Base-by-base conservation (phyloP, 306 rosid genomes). In the Styphnolobium japonicum region DNA sequence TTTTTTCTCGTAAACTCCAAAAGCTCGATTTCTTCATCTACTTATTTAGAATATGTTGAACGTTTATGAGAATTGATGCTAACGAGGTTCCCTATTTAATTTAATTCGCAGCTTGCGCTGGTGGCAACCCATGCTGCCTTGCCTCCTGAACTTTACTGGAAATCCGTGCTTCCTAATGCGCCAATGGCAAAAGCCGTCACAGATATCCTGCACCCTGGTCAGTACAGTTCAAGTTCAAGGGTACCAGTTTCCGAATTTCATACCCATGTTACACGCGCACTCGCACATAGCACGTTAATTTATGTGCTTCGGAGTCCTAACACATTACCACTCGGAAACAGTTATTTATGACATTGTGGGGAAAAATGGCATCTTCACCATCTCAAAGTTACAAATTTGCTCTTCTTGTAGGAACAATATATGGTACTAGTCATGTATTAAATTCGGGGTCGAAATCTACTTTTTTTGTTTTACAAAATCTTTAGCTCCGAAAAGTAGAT, bases 141-240 rank as follows among this genome's bases (percentile, higher is more conserved):
- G 67, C 72, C 91, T 14, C 91, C 94, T 15, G 87, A 92, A 72
- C 77, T 89, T 10, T 92, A 94, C 73, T 92, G 94, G 97, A 80
- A 80, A 1, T 88, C 93, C 0, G 76, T 63, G 71, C 86, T 94
- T 77, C 94, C 96, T 6, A 89, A 68, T 73, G 85, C 97, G 4
- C 83, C 81, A 4, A 89, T 94, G 68, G 94, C 98, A 11, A 87
- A 88, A 75, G 76, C 93, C 3, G 72, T 94, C 69, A 49, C 61
- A 5, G 83, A 85, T 80, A 84, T 80, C 43, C 86, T 94, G 1
- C 43, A 48, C 9, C 75, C 85, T 0, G 92, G 96, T 94, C 1
- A 15, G 88, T 78, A 4, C n/a, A 42, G 10, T 3, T 9, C 15
- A 19, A 8, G 14, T 19, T 49, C 23, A 49, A 49, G 16, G 22